phyloP scores from a whole-genome alignment of 2,329 filamentous ascomycete genomes.

The Fusarium gaditjirri region DNA sequence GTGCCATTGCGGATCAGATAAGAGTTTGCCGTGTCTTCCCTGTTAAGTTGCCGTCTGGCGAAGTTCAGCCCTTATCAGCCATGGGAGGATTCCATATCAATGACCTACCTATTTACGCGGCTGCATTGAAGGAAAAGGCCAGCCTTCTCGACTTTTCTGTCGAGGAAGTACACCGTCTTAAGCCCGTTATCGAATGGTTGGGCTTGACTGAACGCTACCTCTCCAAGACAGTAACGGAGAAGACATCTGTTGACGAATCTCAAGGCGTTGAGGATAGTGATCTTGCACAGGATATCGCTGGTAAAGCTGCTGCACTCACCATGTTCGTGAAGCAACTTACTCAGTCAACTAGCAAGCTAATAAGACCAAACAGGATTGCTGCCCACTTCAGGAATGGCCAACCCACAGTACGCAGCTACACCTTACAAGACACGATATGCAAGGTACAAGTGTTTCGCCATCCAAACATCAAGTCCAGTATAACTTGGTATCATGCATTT shows the following conservation, averaged over 20 bases:
- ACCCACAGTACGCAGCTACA: not conserved
- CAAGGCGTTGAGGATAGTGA: not conserved
- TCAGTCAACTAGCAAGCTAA: not conserved
- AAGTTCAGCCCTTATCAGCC: not conserved
- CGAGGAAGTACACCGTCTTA: not conserved
- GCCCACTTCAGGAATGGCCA: not conserved
- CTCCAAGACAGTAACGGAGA: not conserved
- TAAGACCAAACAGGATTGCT: not conserved
- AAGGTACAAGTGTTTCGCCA: not conserved
- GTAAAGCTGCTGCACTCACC: not conserved
- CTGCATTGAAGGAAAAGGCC: not conserved
- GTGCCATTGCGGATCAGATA: not conserved
- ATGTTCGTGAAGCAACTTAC: not conserved
- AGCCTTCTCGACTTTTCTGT: not conserved
- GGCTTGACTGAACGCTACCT: not conserved
- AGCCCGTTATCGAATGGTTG: not conserved
- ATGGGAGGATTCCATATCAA: not conserved
- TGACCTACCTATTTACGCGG: not conserved
- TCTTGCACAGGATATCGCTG: fast-evolving
- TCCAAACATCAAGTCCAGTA: not conserved
- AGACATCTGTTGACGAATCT: not conserved
- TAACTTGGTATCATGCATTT: not conserved
- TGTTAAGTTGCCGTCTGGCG: fast-evolving
- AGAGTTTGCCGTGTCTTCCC: not conserved
- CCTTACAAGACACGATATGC: not conserved